Percentiles rank a stretch among this genome's conserved stretches.
phyloP scores from a whole-genome alignment of 2,329 filamentous ascomycete genomes.

The Curvularia sp. region DNA sequence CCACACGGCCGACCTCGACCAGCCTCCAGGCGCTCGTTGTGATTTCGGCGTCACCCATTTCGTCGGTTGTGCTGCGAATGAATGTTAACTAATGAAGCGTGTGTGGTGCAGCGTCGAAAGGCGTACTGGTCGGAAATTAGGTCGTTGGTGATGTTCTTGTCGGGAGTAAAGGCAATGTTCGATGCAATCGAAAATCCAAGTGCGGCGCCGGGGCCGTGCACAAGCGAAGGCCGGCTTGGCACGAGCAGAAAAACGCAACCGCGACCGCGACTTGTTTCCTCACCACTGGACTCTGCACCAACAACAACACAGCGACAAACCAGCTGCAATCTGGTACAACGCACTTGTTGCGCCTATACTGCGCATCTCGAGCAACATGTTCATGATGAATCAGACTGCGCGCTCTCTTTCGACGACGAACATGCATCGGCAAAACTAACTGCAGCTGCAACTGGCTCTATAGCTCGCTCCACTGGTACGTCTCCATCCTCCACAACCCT shows the following conservation, averaged over 20 bases:
- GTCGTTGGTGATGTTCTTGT: conserved; percentile 44
- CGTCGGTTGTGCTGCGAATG: conserved; percentile 46
- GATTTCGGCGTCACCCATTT: conserved; percentile 58
- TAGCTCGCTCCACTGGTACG: conserved; percentile 31
- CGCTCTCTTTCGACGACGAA: background rate
- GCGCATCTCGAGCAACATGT: background rate
- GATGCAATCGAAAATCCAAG: conserved; percentile 24
- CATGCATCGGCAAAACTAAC: conserved; percentile 11
- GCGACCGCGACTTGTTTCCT: conserved; percentile 19
- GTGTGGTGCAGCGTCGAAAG: conserved; percentile 30
- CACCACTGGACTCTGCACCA: conserved; percentile 7
- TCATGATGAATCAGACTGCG: conserved; percentile 4
- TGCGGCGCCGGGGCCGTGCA: conserved; percentile 18
- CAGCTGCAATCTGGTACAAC: background rate
- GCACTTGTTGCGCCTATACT: background rate
- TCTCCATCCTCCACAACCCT: conserved; percentile 15
- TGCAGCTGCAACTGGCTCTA: conserved; percentile 4
- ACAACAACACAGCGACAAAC: background rate
- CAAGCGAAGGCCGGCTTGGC: conserved; percentile 21
- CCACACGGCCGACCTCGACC: conserved; percentile 97
- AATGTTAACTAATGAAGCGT: conserved; percentile 35
- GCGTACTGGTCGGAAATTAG: conserved; percentile 51
- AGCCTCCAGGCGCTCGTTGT: conserved; percentile 72
- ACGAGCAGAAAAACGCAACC: conserved; percentile 23
- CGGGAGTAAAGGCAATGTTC: conserved; percentile 33